phyloP scores from a whole-genome alignment of 73 alveolate genomes.

The Symbiodinium pilosum region DNA sequence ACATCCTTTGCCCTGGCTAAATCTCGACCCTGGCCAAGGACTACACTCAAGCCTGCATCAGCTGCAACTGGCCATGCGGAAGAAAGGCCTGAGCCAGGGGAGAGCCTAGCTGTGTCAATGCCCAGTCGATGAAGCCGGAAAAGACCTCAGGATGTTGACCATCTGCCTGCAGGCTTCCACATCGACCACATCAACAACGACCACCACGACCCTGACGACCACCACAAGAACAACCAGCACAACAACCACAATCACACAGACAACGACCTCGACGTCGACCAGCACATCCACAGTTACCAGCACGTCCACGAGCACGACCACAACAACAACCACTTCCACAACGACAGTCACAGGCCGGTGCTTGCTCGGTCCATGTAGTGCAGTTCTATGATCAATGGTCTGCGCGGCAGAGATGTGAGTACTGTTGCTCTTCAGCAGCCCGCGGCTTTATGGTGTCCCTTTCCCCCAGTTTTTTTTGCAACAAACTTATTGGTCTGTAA shows the following conservation, averaged over 20 bases:
- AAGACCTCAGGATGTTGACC: no score
- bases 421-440: no score
- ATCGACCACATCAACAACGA: conserved; percentile 28
- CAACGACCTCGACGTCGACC: conserved; percentile 2
- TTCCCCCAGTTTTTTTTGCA: no score
- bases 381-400: no score
- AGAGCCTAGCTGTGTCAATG: no score
- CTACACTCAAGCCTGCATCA: conserved; percentile 58
- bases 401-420: no score
- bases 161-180: conserved; percentile 42
- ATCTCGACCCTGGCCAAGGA: no score
- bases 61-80: conserved; percentile 83
- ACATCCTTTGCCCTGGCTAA: no score
- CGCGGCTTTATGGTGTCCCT: no score
- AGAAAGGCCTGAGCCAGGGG: conserved; percentile 49
- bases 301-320: conserved; percentile 21
- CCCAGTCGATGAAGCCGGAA: no score
- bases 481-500: no score
- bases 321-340: conserved; percentile 4
- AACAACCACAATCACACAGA: neutral
- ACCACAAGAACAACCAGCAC: neutral
- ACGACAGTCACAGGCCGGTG: conserved; percentile 23
- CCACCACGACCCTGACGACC: conserved; percentile 27
- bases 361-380: no score
- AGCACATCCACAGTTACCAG: conserved; percentile 29